phyloP scores from a whole-genome alignment of 23 red algal species.

The Gracilaria gracilis region DNA sequence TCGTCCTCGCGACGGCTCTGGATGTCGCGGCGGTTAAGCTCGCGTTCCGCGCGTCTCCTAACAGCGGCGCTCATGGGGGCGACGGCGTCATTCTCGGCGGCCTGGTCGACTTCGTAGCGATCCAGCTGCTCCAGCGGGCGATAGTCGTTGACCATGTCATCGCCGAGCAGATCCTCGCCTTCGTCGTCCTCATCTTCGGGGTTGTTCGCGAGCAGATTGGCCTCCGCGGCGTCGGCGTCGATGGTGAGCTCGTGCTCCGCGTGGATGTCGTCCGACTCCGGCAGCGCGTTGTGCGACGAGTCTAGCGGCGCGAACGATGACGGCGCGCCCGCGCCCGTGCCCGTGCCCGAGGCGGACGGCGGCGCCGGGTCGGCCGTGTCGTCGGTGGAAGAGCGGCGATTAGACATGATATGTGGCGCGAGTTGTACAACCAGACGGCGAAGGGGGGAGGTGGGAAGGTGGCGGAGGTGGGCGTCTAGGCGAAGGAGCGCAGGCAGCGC shows the following conservation, averaged over 20 bases:
- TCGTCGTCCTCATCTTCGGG: conserved; percentile 79
- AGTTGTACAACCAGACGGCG: background rate
- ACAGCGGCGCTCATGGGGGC: conserved; percentile 58
- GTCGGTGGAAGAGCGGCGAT: conserved; percentile 37
- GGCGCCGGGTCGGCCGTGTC: conserved; percentile 29
- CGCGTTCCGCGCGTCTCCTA: conserved; percentile 80
- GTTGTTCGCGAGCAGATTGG: conserved; percentile 21
- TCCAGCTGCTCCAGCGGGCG: conserved; percentile 80
- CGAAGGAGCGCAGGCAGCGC: background rate
- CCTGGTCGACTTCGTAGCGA: conserved; percentile 86
- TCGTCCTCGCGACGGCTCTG: background rate
- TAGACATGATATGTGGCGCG: background rate
- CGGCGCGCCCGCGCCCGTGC: background rate
- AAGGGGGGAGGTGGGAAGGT: background rate
- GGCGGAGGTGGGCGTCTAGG: background rate
- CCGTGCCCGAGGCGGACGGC: background rate
- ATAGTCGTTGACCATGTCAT: conserved; percentile 96
- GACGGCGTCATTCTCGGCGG: conserved; percentile 84
- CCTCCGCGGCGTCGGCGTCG: conserved; percentile 23
- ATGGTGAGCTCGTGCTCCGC: background rate
- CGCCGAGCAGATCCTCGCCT: conserved; percentile 95
- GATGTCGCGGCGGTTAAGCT: conserved; percentile 50
- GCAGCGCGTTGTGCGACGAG: conserved; percentile 1
- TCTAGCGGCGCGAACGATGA: conserved; percentile 1
- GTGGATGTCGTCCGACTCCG: conserved; percentile 10